These are phyloP conservation scores for Linnemannia exigua DNA, from an alignment of 192 early-diverging fungal species.

Conservation along the genomic window DNA sequence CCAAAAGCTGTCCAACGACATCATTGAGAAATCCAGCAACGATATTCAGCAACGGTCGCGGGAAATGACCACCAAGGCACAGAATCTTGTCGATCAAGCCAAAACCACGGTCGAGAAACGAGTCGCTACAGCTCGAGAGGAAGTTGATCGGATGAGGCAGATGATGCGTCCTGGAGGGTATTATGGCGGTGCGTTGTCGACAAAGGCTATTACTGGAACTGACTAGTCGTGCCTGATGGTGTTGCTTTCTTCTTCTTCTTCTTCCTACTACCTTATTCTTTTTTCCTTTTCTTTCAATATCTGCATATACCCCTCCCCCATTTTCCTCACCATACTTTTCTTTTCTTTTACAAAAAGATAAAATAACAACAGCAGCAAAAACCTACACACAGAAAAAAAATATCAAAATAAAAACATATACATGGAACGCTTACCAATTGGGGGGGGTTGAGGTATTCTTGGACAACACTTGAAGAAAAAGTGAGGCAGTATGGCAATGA, in stretches of 20 bases:
- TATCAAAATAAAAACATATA: background rate
- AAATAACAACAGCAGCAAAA: background rate
- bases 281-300: background rate
- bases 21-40: slow-evolving; percentile 51
- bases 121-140: slow-evolving; percentile 47
- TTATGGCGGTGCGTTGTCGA: background rate
- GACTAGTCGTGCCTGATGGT: background rate
- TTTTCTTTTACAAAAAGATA: background rate
- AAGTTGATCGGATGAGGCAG: slow-evolving; percentile 45
- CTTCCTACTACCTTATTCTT: background rate
- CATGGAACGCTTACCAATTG: too few relatives aligned
- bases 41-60: slow-evolving; percentile 44
- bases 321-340: background rate
- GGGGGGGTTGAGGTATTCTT: too few relatives aligned
- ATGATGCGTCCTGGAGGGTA: slow-evolving; percentile 37
- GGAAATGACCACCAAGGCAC: slow-evolving; percentile 45
- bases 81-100: slow-evolving; percentile 43
- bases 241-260: background rate
- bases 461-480: too few relatives aligned
- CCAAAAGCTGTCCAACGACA: slow-evolving; percentile 37
- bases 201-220: slow-evolving; percentile 37
- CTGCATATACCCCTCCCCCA: slow-evolving; percentile 5
- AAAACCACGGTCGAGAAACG: slow-evolving; percentile 44
- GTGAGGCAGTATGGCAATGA: too few relatives aligned
- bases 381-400: background rate